Evolutionary conservation across 768 basidiomycete species (phyloP).

Genomic region (Boletus barrowsii): DNA sequence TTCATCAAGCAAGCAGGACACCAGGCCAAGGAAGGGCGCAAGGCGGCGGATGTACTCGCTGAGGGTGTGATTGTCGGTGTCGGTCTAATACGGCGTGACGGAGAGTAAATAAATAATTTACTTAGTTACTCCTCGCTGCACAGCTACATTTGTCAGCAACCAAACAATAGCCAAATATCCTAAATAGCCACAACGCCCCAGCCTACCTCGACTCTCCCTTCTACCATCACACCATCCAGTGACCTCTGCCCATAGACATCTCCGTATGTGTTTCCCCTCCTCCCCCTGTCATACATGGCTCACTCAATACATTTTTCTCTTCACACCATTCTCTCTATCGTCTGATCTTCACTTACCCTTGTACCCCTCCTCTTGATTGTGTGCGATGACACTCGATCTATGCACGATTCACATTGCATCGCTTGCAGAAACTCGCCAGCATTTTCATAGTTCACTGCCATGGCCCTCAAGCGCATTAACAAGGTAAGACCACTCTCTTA

Average conservation of each 20-base stretch:
- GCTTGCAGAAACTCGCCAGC: conserved; percentile 14
- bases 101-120: no score
- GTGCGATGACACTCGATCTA: conserved; percentile 38
- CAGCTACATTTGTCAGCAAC: conserved; percentile 32
- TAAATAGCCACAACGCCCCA: conserved; percentile 33
- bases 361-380: conserved; percentile 30
- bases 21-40: conserved; percentile 65
- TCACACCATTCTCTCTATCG: not conserved
- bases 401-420: conserved; percentile 13
- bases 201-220: conserved; percentile 19
- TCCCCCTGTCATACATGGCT: not conserved
- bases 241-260: not conserved
- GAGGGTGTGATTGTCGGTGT: conserved; percentile 74
- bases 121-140: not conserved
- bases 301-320: not conserved
- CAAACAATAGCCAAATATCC: conserved; percentile 38
- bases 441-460: conserved; percentile 32
- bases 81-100: conserved; percentile 62
- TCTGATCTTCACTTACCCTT: not conserved
- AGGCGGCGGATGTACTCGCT: conserved; percentile 66
- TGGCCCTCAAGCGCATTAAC: conserved; percentile 99
- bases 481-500: conserved; percentile 55
- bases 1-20: conserved; percentile 64
- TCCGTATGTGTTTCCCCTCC: conserved; percentile 8
- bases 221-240: conserved; percentile 23